These are phyloP conservation scores for Talaromyces amestolkiae DNA, from an alignment of 2,329 filamentous ascomycete species.

Conservation along the genomic window DNA sequence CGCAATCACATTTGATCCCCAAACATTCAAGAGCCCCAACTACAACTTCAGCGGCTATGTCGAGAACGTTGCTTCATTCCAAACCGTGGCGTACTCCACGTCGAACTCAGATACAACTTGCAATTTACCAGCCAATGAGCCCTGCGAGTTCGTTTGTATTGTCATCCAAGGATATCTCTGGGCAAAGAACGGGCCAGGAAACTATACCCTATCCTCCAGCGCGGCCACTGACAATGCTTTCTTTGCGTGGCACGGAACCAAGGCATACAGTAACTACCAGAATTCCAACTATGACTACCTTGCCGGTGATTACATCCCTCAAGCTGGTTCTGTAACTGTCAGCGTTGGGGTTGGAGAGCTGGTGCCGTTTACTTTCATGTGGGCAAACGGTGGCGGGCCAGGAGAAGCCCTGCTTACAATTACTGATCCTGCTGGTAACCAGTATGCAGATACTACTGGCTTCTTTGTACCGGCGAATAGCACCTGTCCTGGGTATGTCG, in stretches of 20 bases:
- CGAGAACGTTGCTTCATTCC: slow-evolving; percentile 7
- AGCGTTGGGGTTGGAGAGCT: slow-evolving; percentile 1
- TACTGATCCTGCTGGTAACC: background rate
- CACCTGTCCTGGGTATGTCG: slow-evolving; percentile 8
- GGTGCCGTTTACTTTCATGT: slow-evolving; percentile 10
- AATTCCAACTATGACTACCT: slow-evolving; percentile 15
- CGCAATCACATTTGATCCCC: background rate
- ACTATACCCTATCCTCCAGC: slow-evolving; percentile 4
- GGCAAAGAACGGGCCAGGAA: slow-evolving; percentile 9
- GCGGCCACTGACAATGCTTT: slow-evolving; percentile 10
- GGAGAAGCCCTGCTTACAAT: slow-evolving; percentile 4
- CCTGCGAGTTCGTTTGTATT: slow-evolving; percentile 3
- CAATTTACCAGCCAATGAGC: background rate
- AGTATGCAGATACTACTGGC: background rate
- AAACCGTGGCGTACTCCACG: slow-evolving; percentile 4
- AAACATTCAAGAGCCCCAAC: slow-evolving; percentile 10
- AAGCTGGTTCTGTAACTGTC: slow-evolving; percentile 3
- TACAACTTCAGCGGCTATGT: slow-evolving; percentile 15
- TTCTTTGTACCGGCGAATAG: slow-evolving; percentile 15
- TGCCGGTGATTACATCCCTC: background rate
- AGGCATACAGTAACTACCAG: slow-evolving; percentile 14
- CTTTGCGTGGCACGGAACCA: slow-evolving; percentile 11
- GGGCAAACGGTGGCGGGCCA: slow-evolving; percentile 3
- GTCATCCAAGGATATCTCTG: slow-evolving; percentile 13
- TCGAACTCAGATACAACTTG: background rate